Evolutionary conservation across 495 filamentous ascomycete genomes (phyloP), one percentile per base, ranked within the genome.

Genomic region (Lindgomyces ingoldianus): DNA sequence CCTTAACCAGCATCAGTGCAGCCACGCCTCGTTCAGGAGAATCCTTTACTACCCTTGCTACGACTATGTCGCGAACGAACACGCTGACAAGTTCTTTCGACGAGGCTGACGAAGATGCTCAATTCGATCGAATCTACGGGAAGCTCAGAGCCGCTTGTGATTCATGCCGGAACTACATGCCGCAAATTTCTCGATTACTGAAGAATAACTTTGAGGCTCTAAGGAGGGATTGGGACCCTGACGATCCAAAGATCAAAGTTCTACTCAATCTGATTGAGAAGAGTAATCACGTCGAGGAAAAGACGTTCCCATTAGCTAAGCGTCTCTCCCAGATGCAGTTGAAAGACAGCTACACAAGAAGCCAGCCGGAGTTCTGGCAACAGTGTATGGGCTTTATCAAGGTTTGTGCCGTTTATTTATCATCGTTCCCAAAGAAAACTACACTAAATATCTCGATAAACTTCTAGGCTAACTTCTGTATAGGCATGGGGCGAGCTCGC

Each of bases 81-180:
- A 81, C 82, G 1, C 71, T 83, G 63, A 83, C 81, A 21, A 79
- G 61, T 56, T 60, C 75, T 22, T 59, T 82, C 25, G 80, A 90
- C 59, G 90, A 91, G 52, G 84, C 81, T 29, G 87, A 90, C 52
- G 88, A 91, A 66, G 90, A 93, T 67, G 83, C 85, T 24, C 80
- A 85, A 2, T 96, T 96, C 68, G 91, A 94, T 57, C 85, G 78
- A 67, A 90, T 96, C 42, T 94, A 87, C 76, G 70, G 88, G 46
- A 85, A 86, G 45, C 81, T 96, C 19, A 83, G 83, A 18, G 81
- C 80, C 45, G 86, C 89, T 0, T 85, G 87, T 50, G 87, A 87
- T 12, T 74, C 86, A 41, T 84, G 88, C 45, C 82, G 89, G 57
- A 83, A 83, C 8, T 83, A 84, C 4, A 75, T 94, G 25, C 90